Conservation (phyloP, 495 filamentous ascomycete species). For the Cairneyella variabilis region DNA sequence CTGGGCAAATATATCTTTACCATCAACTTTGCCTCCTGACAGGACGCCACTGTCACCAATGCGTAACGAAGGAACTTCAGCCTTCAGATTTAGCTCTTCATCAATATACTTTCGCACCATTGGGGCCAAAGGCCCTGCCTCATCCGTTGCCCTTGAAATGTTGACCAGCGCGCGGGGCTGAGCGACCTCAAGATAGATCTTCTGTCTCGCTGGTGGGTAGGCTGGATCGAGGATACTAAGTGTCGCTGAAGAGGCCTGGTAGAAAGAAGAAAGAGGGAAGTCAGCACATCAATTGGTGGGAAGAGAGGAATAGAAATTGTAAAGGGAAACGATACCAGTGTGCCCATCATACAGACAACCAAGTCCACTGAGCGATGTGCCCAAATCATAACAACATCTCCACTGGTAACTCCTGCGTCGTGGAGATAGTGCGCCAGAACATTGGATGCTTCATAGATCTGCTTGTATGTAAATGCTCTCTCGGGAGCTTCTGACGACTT, state of each 20-base stretch:
- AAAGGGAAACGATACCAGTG: no score
- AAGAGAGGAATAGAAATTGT: no score
- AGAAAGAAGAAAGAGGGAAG: no score
- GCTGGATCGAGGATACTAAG: slow-evolving; percentile 82
- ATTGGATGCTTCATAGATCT: slow-evolving; percentile 86
- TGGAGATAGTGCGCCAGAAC: slow-evolving; percentile 75
- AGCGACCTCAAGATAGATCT: slow-evolving; percentile 87
- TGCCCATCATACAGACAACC: slow-evolving; percentile 62
- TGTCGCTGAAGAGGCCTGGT: no score
- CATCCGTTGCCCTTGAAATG: slow-evolving; percentile 74
- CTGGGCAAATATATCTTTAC: slow-evolving; percentile 61
- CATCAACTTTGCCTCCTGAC: slow-evolving; percentile 59
- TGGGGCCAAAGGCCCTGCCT: slow-evolving; percentile 62
- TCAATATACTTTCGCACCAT: slow-evolving; percentile 72
- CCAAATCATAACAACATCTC: slow-evolving; percentile 93
- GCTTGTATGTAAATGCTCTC: slow-evolving; percentile 77
- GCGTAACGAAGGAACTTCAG: slow-evolving; percentile 72
- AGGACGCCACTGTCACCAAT: slow-evolving; percentile 73
- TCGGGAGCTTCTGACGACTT: slow-evolving; percentile 52
- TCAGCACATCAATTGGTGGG: no score
- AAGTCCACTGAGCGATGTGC: slow-evolving; percentile 77
- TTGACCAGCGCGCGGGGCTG: slow-evolving; percentile 73
- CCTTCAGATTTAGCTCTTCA: slow-evolving; percentile 65
- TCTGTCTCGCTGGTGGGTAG: slow-evolving; percentile 85
- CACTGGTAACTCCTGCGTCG: slow-evolving; percentile 64